These are phyloP conservation scores for Alloteropsis semialata DNA, from an alignment of 176 grass and related monocot species.

Conservation along the genomic window DNA sequence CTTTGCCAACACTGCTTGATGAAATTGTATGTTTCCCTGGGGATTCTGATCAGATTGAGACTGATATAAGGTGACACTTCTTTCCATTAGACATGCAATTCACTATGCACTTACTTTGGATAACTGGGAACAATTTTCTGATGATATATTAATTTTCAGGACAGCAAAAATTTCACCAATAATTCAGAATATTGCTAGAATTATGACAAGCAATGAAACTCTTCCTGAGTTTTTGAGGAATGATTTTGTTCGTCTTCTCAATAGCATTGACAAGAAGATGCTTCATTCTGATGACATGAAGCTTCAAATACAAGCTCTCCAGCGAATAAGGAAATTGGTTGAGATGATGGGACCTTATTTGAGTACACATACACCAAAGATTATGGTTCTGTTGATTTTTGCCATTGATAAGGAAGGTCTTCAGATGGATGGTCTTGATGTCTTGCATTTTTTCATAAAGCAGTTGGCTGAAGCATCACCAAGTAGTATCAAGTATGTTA, in stretches of 20 bases:
- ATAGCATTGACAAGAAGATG: slow-evolving; percentile 93
- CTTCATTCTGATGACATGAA: slow-evolving; percentile 67
- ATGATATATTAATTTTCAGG: slow-evolving; percentile 50
- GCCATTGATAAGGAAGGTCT: slow-evolving; percentile 92
- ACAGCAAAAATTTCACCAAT: slow-evolving; percentile 61
- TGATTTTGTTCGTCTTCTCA: slow-evolving; percentile 94
- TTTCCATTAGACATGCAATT: slow-evolving; percentile 3
- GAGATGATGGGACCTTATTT: slow-evolving; percentile 99
- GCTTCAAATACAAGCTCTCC: slow-evolving; percentile 80
- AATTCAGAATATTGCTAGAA: slow-evolving; percentile 76
- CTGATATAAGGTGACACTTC: slow-evolving; percentile 59
- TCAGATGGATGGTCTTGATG: slow-evolving; percentile 69
- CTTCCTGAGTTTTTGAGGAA: slow-evolving; percentile 94
- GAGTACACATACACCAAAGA: slow-evolving; percentile 86
- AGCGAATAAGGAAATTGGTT: slow-evolving; percentile 74
- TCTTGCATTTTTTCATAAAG: slow-evolving; percentile 86
- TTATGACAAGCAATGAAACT: slow-evolving; percentile 69
- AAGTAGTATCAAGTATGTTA: slow-evolving; percentile 87
- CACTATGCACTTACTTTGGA: background rate
- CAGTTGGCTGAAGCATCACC: slow-evolving; percentile 74
- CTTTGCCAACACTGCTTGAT: slow-evolving; percentile 79
- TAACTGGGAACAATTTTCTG: slow-evolving; percentile 21
- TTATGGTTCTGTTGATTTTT: slow-evolving; percentile 95
- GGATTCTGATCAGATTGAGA: slow-evolving; percentile 64
- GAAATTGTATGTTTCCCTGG: slow-evolving; percentile 93